Evolutionary conservation across 2,329 filamentous ascomycete species (phyloP).

Genomic region (Aspergillus sp.): DNA sequence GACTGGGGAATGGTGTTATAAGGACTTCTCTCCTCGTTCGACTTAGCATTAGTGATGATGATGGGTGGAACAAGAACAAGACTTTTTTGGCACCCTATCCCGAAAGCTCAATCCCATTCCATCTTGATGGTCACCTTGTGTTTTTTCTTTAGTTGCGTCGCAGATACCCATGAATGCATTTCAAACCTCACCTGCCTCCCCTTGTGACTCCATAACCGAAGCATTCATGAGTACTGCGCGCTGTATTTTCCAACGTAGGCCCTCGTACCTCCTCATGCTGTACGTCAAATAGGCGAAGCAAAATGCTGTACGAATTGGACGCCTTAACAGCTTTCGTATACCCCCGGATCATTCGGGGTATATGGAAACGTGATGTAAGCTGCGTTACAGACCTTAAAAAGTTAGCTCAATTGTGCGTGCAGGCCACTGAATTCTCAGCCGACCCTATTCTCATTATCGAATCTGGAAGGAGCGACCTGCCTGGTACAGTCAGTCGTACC

Average conservation of each 20-base stretch:
- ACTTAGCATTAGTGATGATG: slow-evolving; percentile 22
- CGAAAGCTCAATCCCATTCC: slow-evolving; percentile 34
- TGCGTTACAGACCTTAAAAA: too few relatives aligned
- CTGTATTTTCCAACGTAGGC: slow-evolving; percentile 5
- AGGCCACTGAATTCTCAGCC: too few relatives aligned
- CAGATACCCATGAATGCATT: slow-evolving; percentile 50
- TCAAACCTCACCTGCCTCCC: slow-evolving; percentile 26
- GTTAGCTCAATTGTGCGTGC: too few relatives aligned
- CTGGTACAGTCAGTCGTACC: too few relatives aligned
- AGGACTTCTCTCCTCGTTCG: slow-evolving; percentile 32
- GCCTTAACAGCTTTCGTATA: too few relatives aligned
- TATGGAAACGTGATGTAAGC: too few relatives aligned
- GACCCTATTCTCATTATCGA: not conserved
- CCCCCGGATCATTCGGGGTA: too few relatives aligned
- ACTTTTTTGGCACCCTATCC: slow-evolving; percentile 25
- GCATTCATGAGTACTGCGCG: slow-evolving; percentile 34
- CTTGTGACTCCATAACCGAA: slow-evolving; percentile 27
- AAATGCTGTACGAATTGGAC: too few relatives aligned
- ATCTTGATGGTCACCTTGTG: slow-evolving; percentile 26
- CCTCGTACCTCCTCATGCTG: not conserved
- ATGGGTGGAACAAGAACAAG: slow-evolving; percentile 32
- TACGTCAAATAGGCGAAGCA: not conserved
- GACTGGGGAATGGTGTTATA: slow-evolving; percentile 27
- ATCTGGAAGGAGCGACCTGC: not conserved
- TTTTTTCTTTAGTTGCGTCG: slow-evolving; percentile 27